A percentile compares a stretch with the other conserved stretches of the same genome.
phyloP scores from a whole-genome alignment of 2,329 filamentous ascomycete genomes.

The Ciborinia camelliae region DNA sequence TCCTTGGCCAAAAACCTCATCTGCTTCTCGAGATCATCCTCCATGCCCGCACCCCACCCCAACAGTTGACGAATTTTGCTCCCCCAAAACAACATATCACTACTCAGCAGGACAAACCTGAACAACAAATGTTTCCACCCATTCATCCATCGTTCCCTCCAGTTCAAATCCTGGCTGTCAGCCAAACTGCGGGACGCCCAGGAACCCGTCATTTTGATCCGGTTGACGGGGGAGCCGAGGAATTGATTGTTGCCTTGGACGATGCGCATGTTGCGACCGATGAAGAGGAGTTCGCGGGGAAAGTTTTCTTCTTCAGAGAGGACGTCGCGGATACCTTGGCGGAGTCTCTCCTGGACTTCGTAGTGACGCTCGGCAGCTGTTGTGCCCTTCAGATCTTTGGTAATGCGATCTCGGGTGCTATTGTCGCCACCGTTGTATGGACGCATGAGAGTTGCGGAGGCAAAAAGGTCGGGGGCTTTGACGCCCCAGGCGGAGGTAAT shows the following conservation, averaged over 20 bases:
- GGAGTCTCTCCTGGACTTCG: constrained; percentile 70
- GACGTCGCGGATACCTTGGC: constrained; percentile 61
- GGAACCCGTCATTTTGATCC: constrained; percentile 87
- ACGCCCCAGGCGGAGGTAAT: constrained; percentile 84
- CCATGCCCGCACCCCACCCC: constrained; percentile 79
- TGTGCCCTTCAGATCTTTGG: constrained; percentile 49
- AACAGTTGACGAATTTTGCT: constrained; percentile 74
- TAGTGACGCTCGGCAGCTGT: constrained; percentile 61
- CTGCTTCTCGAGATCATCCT: constrained; percentile 84
- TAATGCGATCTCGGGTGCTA: constrained; percentile 61
- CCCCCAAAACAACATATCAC: constrained; percentile 80
- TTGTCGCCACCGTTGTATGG: constrained; percentile 85
- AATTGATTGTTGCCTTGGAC: constrained; percentile 73
- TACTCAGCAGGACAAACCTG: constrained; percentile 67
- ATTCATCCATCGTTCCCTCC: constrained; percentile 61
- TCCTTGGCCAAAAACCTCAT: constrained; percentile 88
- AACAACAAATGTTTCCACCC: constrained; percentile 80
- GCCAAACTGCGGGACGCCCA: constrained; percentile 87
- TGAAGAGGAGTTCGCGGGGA: constrained; percentile 69
- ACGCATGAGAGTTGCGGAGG: constrained; percentile 81
- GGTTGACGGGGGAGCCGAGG: constrained; percentile 71
- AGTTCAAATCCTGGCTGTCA: constrained; percentile 64
- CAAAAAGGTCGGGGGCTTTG: constrained; percentile 84
- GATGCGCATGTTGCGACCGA: constrained; percentile 69
- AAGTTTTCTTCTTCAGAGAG: constrained; percentile 67